Evolutionary conservation across 2,329 filamentous ascomycete genomes (phyloP), one percentile per base, ranked within the genome.

Genomic region (Ophiosphaerella korrae): DNA sequence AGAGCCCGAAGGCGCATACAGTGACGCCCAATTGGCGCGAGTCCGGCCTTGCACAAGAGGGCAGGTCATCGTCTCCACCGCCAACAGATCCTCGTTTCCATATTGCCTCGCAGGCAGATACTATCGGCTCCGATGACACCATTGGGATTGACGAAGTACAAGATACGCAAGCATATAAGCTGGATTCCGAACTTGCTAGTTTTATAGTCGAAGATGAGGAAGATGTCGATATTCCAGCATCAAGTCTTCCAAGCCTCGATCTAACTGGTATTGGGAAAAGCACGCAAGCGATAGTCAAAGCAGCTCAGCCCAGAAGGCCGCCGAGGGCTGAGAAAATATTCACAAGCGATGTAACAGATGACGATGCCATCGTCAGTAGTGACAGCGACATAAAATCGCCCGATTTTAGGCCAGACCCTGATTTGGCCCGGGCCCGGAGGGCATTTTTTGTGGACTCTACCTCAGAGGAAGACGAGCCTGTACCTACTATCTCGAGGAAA

Each of bases 141-240:
- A 62, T 72, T 21, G 76, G 74, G 26, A 64, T 61, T 6, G 64
- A 70, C 16, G 66, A 68, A 21, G 39, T 58, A 2, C 72, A 77
- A 44, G 72, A 77, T 18, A 74, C 75, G 16, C 74, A 75, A 39
- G 74, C 70, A 21, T 71, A 77, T 36, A 68, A 73, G 34, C 49
- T 71, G 4, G 77, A 79, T 51, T 79, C 76, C 5, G 78, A 80
- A 39, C 70, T 79, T 4, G 66, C 68, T 8, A 75, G 73, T 45
- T 80, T 80, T 57, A 73, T 80, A 39, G 77, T 73, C 0, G 74
- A 72, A 26, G 74, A 74, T n/a, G 75, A 76, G 24, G 74, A 69
- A 3, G 67, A 68, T 7, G 56, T 63, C 5, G 61, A 70, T 4
- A 29, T 65, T 5, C 67, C 74, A 5, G 58, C 57, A 9, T 72